These are phyloP conservation scores for Aspergillus brunneoviolaceus DNA, from an alignment of 2,329 filamentous ascomycete genomes.

Conservation along the genomic window DNA sequence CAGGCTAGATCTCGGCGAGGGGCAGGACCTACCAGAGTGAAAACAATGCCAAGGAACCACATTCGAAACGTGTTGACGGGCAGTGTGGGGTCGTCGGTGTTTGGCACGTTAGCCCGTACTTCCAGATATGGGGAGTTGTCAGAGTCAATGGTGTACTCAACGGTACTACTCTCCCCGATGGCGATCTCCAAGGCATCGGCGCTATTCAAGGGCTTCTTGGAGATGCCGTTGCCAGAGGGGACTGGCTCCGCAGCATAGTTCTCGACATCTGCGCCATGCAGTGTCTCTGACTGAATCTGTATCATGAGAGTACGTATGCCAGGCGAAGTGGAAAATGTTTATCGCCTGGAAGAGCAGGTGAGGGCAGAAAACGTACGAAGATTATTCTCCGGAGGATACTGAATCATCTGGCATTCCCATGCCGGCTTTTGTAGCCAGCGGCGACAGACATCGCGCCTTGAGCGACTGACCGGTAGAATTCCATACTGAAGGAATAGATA, in stretches of 20 bases:
- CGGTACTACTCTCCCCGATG: slow-evolving; percentile 18
- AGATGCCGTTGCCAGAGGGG: slow-evolving; percentile 4
- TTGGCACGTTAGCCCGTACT: slow-evolving; percentile 29
- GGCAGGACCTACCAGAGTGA: slow-evolving; percentile 37
- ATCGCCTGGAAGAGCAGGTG: not conserved
- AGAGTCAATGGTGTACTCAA: slow-evolving; percentile 25
- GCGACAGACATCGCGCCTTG: not conserved
- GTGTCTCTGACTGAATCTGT: slow-evolving; percentile 3
- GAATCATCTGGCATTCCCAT: not conserved
- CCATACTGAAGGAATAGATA: not conserved
- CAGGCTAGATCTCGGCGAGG: not conserved
- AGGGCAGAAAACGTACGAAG: not conserved
- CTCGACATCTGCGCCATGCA: slow-evolving; percentile 13
- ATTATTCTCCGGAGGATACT: not conserved
- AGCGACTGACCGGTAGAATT: not conserved
- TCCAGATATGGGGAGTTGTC: slow-evolving; percentile 30
- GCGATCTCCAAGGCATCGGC: slow-evolving; percentile 22
- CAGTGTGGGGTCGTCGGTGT: slow-evolving; percentile 28
- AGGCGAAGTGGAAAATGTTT: not conserved
- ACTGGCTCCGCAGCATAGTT: slow-evolving; percentile 7
- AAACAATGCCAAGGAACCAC: slow-evolving; percentile 48
- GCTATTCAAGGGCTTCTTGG: slow-evolving; percentile 17
- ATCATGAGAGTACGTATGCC: slow-evolving; percentile 2
- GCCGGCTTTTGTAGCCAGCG: slow-evolving; percentile 7
- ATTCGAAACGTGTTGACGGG: slow-evolving; percentile 35